Evolutionary conservation across 1,284 basidiomycete species (phyloP), one percentile per base, ranked within the genome.

Genomic region (Cryptococcus deneoformans): DNA sequence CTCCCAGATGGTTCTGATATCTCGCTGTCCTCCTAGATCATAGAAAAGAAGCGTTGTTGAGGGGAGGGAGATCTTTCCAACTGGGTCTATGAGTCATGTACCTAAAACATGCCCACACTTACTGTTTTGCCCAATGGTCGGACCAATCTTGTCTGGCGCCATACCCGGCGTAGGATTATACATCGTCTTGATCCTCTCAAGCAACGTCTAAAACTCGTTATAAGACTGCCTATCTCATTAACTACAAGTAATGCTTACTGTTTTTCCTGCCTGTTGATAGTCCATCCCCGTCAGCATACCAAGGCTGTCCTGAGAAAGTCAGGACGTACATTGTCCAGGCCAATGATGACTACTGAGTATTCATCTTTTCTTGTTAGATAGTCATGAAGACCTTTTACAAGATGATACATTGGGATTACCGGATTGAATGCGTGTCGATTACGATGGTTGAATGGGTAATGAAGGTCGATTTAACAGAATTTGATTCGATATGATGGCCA

Each of bases 51-150:
- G 83, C 24, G 93, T 89, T 0, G 92, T 92, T 0, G 91, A 94
- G 0, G 92, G 90, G 5, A 96, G 82, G 0, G 86, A 87, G 59
- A 95, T 92, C 73, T 90, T 91, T 44, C 92, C 93, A 77, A 89
- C 92, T 96, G 67, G 8, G 10, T 5, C 38, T 20, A 3, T 42
- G 16, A 42, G 40, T 29, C 40, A 42, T 12, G 40, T 42, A 5
- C 11, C 16, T 3, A 12, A 42, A 16, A 16, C 11, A 39, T n/a
- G 46, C 14, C 29, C 16, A 14, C 39, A 54, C 84, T 61, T 61
- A 94, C 92, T 94, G 77, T 96, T 96, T 77, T 96, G 92, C 0
- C 92, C 92, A 2, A 97, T 89, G 0, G 93, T 96, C 0, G 93
- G 93, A 0, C 84, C 90, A 68, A 97, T 95, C 79, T 91, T 93